Base-by-base conservation (phyloP, 2,329 filamentous ascomycete genomes). In the Gaeumannomyces sp. region DNA sequence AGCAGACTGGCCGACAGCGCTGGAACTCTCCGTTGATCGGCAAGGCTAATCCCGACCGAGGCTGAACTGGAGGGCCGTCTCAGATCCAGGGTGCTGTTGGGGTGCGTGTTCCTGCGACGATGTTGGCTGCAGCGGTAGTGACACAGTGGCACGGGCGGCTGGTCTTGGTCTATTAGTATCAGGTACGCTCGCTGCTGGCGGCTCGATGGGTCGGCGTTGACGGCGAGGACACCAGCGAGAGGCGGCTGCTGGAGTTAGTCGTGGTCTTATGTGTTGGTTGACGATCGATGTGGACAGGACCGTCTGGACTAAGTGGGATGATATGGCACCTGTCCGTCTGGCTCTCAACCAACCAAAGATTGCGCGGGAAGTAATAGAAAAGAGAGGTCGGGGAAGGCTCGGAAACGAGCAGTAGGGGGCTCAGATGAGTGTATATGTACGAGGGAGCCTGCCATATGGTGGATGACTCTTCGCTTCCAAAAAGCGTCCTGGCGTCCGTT, bases 1-100 rank as follows among this genome's bases (percentile, higher is more conserved):
- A 22, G 45, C 22, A 11, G 45, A 45, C 38, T 19, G 38, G 38
- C 16, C 19, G 11, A 19, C 38, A 16, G 22, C 45, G 45, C 19
- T 53, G 45, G 45, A 53, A n/a, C 45, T 53, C 45, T 53, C 45
- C 45, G 45, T 53, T 53, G 45, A 53, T 53, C 45, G 45, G 45
- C 45, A 53, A 53, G 45, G 45, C 45, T 53, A 53, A 53, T 53
- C 22, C 45, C 45, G 45, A 19, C 22, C 45, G 45, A 53, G 45
- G 45, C 45, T 53, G 45, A 22, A 45, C 45, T 53, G 22, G 45
- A 53, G 22, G 45, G 45, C 8, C 45, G 22, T n/a, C 45, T 53
- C n/a, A 10, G 45, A 25, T 25, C 45, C 45, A 53, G 45, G 19
- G 22, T 14, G 19, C 38, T 19, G 16, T 22, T 8, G 38, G 38